A percentile compares a stretch with the other conserved stretches of the same genome.
Evolutionary conservation across 139 green algal genomes (phyloP).

Genomic region (Coccomyxa sp.): DNA sequence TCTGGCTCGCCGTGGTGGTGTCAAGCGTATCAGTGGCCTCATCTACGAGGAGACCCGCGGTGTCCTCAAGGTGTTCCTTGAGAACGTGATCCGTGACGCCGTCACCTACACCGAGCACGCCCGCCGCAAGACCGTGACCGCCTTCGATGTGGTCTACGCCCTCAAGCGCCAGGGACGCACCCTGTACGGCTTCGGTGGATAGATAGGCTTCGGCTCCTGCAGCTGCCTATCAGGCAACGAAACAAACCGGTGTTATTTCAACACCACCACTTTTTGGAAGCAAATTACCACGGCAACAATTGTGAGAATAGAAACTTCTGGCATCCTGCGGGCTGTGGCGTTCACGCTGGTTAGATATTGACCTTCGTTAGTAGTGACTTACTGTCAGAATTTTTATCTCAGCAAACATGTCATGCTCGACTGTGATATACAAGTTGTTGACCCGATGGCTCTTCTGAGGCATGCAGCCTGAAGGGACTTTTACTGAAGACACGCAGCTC

Average conservation of each 20-base stretch:
- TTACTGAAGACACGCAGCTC: too few species aligned
- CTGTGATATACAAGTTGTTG: too few species aligned
- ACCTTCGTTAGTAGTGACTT: not conserved
- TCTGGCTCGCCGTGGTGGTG: conserved; percentile 76
- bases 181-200: conserved; percentile 95
- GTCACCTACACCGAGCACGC: conserved; percentile 98
- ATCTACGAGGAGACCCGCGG: conserved; percentile 87
- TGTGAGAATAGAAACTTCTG: not conserved
- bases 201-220: conserved; percentile 17
- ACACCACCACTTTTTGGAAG: conserved; percentile 1
- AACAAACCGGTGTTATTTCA: conserved; percentile 16
- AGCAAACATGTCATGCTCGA: too few species aligned
- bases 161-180: conserved; percentile 94
- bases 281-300: not conserved
- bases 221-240: conserved; percentile 17
- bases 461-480: too few species aligned
- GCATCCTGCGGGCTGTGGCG: not conserved
- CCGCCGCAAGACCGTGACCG: conserved; percentile 91
- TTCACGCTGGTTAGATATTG: not conserved
- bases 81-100: conserved; percentile 87
- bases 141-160: conserved; percentile 92
- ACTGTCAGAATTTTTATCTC: too few species aligned
- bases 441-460: too few species aligned
- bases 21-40: conserved; percentile 81
- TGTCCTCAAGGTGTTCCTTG: conserved; percentile 86